Base-by-base conservation (phyloP, 345 rosid genomes). In the Alliaria petiolata region DNA sequence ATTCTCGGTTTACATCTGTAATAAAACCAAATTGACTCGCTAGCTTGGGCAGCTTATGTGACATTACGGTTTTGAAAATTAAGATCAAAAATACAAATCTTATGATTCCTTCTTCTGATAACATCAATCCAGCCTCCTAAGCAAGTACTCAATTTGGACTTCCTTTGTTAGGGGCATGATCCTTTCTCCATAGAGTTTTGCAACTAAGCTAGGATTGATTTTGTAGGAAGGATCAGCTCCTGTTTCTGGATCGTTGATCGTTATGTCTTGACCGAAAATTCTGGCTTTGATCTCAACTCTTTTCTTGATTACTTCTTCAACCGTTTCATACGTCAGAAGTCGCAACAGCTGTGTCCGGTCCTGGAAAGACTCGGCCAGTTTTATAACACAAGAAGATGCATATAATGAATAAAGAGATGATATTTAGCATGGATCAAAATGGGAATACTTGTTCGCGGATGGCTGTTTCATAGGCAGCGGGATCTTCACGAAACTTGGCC, bases 81-180 rank as follows among this genome's bases (percentile, higher is more conserved):
- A 61, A 39, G 46, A 68, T 60, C 33, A 46, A 54, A 55, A 22
- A 22, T 64, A 14, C 72, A 56, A 57, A 47, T 13, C 36, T 30
- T 30, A 56, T 28, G 19, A 14, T 19, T 17, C 30, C 33, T 44
- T 62, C 64, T 52, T 25, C 42, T 52, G 59, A 25, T 17, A 55
- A 33, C 16, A 43, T 74, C 64, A 87, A 61, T 87, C 89, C 78
- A 83, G 64, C 79, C 91, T 79, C 69, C 89, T 81, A 69, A 84
- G 71, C 66, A 87, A 68, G 82, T 83, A 89, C 77, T 78, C 84
- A 28, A 87, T 82, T 77, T 79, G 91, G 61, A 87, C 88, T 81
- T 82, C 85, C 70, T 90, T 87, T 4, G 93, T 86, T 14, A 87
- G 74, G 4, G 93, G 88, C 88, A 87, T 81, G 70, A 90, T 87